Evolutionary conservation across 768 basidiomycete species (phyloP).

Genomic region (Xerocomus brunneocitrinus): DNA sequence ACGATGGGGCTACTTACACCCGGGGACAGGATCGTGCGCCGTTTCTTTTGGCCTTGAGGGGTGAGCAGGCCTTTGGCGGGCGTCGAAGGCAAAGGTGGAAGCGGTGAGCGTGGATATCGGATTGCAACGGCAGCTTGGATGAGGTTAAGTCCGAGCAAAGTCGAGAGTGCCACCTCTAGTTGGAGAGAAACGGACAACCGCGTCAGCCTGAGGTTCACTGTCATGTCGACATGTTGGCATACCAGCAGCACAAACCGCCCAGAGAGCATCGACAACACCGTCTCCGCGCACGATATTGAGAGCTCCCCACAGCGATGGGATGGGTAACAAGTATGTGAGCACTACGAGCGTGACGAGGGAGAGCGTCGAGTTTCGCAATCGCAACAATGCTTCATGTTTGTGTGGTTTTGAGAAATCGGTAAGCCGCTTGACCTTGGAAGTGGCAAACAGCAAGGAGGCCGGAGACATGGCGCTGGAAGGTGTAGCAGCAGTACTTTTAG

Average conservation of each 20-base stretch:
- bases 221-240: neutral
- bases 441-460: constrained; percentile 21
- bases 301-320: constrained; percentile 36
- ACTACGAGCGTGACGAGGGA: constrained; percentile 30
- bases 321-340: constrained; percentile 35
- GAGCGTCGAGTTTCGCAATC: constrained; percentile 37
- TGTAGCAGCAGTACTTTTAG: neutral
- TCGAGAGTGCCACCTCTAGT: constrained; percentile 29
- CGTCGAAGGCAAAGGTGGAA: constrained; percentile 24
- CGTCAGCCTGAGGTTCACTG: neutral
- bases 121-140: constrained; percentile 35
- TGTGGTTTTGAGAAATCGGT: constrained; percentile 31
- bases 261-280: constrained; percentile 5
- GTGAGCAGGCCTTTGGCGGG: constrained; percentile 20
- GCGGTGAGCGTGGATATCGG: constrained; percentile 31
- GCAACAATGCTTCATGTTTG: constrained; percentile 35
- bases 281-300: constrained; percentile 27
- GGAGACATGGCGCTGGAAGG: constrained; percentile 17
- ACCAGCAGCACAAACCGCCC: constrained; percentile 32
- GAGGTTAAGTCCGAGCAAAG: constrained; percentile 32
- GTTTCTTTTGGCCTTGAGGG: constrained; percentile 26
- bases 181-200: neutral
- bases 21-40: constrained; percentile 22
- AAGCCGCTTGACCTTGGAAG: constrained; percentile 18
- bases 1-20: constrained; percentile 10